These are phyloP conservation scores for Paramecium sonneborni DNA, from an alignment of 73 alveolate genomes.

Conservation along the genomic window DNA sequence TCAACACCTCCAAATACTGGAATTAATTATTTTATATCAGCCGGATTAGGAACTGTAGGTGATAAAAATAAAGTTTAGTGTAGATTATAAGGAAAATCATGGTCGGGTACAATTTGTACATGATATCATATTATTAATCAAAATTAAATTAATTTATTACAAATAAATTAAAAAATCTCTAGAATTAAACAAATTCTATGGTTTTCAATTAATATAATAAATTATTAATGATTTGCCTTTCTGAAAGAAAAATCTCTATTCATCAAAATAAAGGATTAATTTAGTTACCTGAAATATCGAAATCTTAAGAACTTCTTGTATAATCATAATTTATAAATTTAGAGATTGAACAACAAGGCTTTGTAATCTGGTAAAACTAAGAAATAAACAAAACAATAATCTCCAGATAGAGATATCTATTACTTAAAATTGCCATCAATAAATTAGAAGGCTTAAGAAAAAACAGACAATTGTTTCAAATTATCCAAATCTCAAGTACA, in stretches of 20 bases:
- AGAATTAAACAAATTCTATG: background rate
- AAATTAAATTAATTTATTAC: background rate
- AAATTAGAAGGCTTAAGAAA: background rate
- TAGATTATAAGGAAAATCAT: background rate
- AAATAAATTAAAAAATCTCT: background rate
- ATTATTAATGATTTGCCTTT: background rate
- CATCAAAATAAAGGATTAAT: background rate
- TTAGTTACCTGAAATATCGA: background rate
- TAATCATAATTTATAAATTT: background rate
- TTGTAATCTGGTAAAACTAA: background rate
- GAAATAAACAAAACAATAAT: background rate
- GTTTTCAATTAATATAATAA: background rate
- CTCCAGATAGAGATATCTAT: background rate
- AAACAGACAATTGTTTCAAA: background rate
- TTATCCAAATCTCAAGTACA: background rate
- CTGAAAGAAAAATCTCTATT: background rate
- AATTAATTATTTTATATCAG: background rate
- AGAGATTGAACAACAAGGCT: background rate
- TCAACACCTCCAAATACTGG: background rate
- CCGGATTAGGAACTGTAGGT: background rate
- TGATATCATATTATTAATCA: too few species aligned
- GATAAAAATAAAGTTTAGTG: background rate
- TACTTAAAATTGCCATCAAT: background rate
- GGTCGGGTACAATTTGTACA: background rate
- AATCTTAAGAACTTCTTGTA: conserved; percentile 12